Evolutionary conservation across 2,329 filamentous ascomycete species (phyloP).

Genomic region (Colletotrichum sp.): DNA sequence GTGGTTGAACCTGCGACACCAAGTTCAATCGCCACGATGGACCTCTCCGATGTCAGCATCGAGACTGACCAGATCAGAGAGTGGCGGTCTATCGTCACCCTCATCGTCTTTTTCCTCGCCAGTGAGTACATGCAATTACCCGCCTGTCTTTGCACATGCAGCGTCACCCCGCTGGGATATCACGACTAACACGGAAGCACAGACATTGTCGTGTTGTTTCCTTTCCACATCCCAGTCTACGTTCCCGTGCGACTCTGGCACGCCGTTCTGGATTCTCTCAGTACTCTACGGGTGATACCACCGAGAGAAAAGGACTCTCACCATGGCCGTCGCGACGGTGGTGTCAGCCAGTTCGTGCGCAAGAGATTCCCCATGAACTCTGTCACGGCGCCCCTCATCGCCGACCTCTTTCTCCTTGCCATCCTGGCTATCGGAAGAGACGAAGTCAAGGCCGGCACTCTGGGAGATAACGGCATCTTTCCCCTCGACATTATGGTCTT

Average conservation of each 20-base stretch:
- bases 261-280: constrained; percentile 45
- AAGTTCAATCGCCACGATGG: constrained; percentile 5
- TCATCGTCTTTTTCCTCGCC: constrained; percentile 71
- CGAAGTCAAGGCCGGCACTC: constrained; percentile 72
- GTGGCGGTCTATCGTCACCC: constrained; percentile 73
- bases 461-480: constrained; percentile 68
- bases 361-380: constrained; percentile 71
- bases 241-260: constrained; percentile 57
- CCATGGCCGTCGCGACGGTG: constrained; percentile 24
- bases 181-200: not conserved
- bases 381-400: constrained; percentile 72
- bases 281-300: constrained; percentile 49
- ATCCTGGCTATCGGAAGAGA: constrained; percentile 68
- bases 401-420: constrained; percentile 73
- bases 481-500: constrained; percentile 78
- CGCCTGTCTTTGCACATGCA: not conserved
- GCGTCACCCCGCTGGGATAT: not conserved
- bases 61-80: constrained; percentile 61
- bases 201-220: constrained; percentile 74
- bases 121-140: constrained; percentile 59
- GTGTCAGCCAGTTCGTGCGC: constrained; percentile 46
- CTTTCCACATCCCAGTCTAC: constrained; percentile 67
- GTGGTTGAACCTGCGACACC: not conserved
- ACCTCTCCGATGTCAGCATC: constrained; percentile 29
- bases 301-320: constrained; percentile 17